Base-by-base conservation (phyloP, 2,329 filamentous ascomycete species). In the Pyricularia sp. region DNA sequence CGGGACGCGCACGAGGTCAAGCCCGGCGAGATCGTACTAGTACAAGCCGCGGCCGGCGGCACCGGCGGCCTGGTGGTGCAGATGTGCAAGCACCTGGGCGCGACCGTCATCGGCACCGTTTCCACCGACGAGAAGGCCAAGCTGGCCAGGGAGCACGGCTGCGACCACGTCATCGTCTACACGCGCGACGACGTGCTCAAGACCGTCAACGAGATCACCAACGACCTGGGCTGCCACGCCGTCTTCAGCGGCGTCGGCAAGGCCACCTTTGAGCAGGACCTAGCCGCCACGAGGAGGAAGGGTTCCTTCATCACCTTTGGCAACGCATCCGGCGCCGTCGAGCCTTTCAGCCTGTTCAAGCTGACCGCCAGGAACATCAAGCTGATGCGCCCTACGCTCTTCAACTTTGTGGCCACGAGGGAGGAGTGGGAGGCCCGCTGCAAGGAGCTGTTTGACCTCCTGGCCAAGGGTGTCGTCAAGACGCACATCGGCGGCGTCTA, bases 231-330 rank as follows among this genome's bases (percentile, higher is more conserved):
- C 7, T 89, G 90, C 3, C 85, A 88, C 71, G 93, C 89, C 9
- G 90, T 97, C 23, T 95, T 92, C 75, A 93, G 97, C 76, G 91
- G 92, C 11, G 91, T 97, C 5, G 94, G 93, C 11, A 91, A 92
- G 81, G 84, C 85, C 65, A 97, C 94, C 0, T 95, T 94, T 79
- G 92, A 96, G 73, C 84, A 88, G n/a, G 90, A 89, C 74, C 78
- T 97, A 71, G 87, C 92, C 71, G 85, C 87, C 73, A 84, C 94
- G 65, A 90, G 88, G 73, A 79, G 89, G 72, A 95, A 95, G 81
- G 93, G 92, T 4, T 90, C 84, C 0, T 80, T 97, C 74, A 84
- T 93, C 26, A 90, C 87, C 68, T 96, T 93, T 79, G 93, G 93
- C 10, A 96, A 95, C 79, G 90, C 92, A 3, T 82, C 83, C 31